Evolutionary conservation across 257 asterid species (phyloP).

Genomic region (Salvia splendens): DNA sequence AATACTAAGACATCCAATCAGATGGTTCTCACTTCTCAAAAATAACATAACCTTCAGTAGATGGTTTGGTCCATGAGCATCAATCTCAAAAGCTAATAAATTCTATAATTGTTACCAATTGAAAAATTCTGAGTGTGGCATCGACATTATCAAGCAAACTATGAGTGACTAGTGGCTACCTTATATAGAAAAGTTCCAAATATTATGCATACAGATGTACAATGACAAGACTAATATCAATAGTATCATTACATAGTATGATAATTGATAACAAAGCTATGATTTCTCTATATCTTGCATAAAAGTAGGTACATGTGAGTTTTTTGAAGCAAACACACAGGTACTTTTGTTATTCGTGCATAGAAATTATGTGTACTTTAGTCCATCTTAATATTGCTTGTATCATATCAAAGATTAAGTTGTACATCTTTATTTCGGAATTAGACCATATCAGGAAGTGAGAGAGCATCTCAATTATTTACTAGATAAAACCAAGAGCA

Average conservation of each 20-base stretch:
- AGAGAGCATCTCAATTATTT: not conserved
- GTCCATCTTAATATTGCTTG: slow-evolving; percentile 7
- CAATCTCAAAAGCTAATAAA: slow-evolving; percentile 13
- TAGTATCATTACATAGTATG: not conserved
- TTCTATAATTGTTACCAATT: not conserved
- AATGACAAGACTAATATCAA: not conserved
- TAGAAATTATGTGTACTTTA: not conserved
- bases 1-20: not conserved
- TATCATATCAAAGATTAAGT: not conserved
- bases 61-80: no score
- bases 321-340: not conserved
- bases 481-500: slow-evolving; percentile 3
- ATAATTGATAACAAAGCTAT: not conserved
- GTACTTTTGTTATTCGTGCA: not conserved
- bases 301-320: slow-evolving; percentile 6
- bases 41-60: not conserved
- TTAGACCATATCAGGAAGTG: not conserved
- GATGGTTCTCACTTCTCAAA: not conserved
- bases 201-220: not conserved
- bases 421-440: slow-evolving; percentile 12
- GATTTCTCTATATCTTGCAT: slow-evolving; percentile 1
- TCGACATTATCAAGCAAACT: no score
- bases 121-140: not conserved
- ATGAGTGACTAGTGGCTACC: not conserved
- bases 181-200: not conserved